Evolutionary conservation across 148 eudicot genomes (phyloP), one percentile per base, ranked within the genome.

Genomic region (Rhododendron mucronatum): DNA sequence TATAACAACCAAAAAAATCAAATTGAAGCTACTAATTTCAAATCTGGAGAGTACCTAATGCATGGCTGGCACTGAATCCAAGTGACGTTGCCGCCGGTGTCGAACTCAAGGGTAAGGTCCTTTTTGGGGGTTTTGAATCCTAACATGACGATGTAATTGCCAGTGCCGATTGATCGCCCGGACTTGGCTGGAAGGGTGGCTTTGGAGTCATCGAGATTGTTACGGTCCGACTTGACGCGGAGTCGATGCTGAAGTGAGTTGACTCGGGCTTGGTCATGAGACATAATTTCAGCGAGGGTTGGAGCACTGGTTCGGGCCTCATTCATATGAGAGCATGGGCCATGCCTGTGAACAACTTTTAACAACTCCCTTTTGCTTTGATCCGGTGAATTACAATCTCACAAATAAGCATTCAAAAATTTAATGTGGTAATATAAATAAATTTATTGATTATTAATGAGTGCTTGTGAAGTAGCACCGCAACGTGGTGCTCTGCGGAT

Each of bases 1-100:
- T 50, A 50, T 50, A 65, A 23, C 10, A 63, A 23, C 0, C 15
- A 26, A 26, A 71, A 33, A 30, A 1, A 28, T 1, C 4, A 30
- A 1, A 28, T 28, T 71, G 76, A 15, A 2, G 2, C 18, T 30
- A 30, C 1, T 20, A 33, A 30, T 69, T 14, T 30, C 4, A 30
- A 71, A 71, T 13, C 0, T 71, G 2, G 76, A 71, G 37, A 28
- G 28, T 71, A 71, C 76, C 14, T 5, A 30, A 71, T 0, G 95
- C 98, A 95, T 0, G 98, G 98, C 48, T 87, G 85, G 85, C 98
- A 95, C 37, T 95, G 93, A 26, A 88, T 88, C 93, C 91, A 90
- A 14, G 88, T 90, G 28, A 90, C 55, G 77, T 83, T 86, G 71
- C 89, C 90, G 51, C 95, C 98, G 0, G 96, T 94, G 87, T 95